These are phyloP conservation scores for Prunella vulgaris DNA, from an alignment of 257 asterid species.

Conservation along the genomic window DNA sequence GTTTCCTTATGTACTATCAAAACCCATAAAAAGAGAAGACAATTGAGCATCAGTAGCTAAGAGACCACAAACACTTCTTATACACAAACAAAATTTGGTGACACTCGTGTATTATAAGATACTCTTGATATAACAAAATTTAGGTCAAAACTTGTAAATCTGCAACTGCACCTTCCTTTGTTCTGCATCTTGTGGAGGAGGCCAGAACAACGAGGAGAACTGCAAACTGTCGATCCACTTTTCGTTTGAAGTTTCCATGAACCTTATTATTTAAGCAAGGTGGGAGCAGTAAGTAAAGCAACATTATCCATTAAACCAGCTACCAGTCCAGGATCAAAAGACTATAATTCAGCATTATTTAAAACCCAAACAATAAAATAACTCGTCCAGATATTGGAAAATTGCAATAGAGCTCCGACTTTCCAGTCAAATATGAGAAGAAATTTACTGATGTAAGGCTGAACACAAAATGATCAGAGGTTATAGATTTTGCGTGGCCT, in stretches of 20 bases:
- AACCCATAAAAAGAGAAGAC: neutral
- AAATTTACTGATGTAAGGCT: slow-evolving; percentile 21
- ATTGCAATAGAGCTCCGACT: slow-evolving; percentile 31
- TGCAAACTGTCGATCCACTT: slow-evolving; percentile 93
- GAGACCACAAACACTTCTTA: neutral
- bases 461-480: slow-evolving; percentile 16
- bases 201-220: slow-evolving; percentile 92
- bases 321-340: slow-evolving; percentile 63
- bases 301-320: slow-evolving; percentile 32
- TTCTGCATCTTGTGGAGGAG: slow-evolving; percentile 76
- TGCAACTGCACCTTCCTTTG: slow-evolving; percentile 72
- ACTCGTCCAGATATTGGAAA: slow-evolving; percentile 29
- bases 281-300: slow-evolving; percentile 34
- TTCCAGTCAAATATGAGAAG: slow-evolving; percentile 28
- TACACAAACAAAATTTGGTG: neutral
- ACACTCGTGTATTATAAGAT: neutral
- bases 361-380: slow-evolving; percentile 22
- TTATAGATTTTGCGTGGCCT: slow-evolving; percentile 18
- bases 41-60: neutral
- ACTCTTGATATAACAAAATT: neutral
- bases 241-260: slow-evolving; percentile 69
- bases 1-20: neutral
- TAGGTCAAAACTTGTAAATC: neutral
- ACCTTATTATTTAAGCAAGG: slow-evolving; percentile 38
- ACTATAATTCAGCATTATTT: slow-evolving; percentile 53